Conservation (phyloP, 805 yeast genomes). For the Hanseniaspora valbyensis region DNA sequence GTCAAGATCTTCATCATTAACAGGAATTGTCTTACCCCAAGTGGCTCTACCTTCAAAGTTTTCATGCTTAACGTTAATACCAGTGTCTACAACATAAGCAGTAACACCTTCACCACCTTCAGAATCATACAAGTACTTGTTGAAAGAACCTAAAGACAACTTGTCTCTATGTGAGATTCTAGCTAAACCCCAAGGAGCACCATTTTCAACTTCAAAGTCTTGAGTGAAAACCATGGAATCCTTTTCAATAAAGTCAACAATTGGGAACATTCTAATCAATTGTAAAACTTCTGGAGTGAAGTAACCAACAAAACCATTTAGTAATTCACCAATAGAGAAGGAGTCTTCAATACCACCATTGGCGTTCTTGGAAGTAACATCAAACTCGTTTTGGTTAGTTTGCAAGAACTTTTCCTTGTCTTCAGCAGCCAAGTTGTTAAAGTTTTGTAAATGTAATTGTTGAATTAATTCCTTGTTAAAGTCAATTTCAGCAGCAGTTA, state of each 20-base stretch:
- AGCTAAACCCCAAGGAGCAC: slow-evolving; percentile 92
- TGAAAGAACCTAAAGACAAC: slow-evolving; percentile 55
- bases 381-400: slow-evolving; percentile 22
- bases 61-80: slow-evolving; percentile 61
- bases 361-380: slow-evolving; percentile 16
- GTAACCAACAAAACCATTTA: slow-evolving; percentile 77
- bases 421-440: slow-evolving; percentile 27
- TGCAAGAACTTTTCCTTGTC: slow-evolving; percentile 34
- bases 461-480: slow-evolving; percentile 62
- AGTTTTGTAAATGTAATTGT: slow-evolving; percentile 38
- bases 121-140: slow-evolving; percentile 60
- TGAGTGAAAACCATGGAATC: slow-evolving; percentile 61
- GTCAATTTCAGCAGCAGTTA: slow-evolving; percentile 40
- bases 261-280: slow-evolving; percentile 54
- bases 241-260: slow-evolving; percentile 58
- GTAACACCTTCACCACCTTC: slow-evolving; percentile 77
- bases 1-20: slow-evolving; percentile 58
- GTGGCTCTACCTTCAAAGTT: slow-evolving; percentile 76
- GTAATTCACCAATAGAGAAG: slow-evolving; percentile 45
- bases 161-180: slow-evolving; percentile 76
- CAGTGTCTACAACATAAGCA: slow-evolving; percentile 82
- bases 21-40: slow-evolving; percentile 78
- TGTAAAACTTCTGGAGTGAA: slow-evolving; percentile 68
- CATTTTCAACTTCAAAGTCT: slow-evolving; percentile 57
- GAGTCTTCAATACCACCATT: slow-evolving; percentile 48